These are phyloP conservation scores for Wickerhamomyces queroliae DNA, from an alignment of 805 yeast species.

Conservation along the genomic window DNA sequence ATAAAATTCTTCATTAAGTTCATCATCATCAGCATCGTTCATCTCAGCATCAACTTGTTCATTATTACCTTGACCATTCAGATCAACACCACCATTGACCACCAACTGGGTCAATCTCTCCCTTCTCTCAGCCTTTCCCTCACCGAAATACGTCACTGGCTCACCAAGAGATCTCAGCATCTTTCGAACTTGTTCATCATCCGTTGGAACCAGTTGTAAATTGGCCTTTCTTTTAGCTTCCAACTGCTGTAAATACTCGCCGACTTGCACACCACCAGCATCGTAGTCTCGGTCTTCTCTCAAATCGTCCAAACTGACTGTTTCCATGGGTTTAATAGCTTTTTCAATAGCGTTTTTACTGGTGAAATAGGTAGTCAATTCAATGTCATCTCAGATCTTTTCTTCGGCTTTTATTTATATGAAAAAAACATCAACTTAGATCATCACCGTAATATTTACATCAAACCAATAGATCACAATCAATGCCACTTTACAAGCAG, in stretches of 20 bases:
- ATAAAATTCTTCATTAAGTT: conserved; percentile 67
- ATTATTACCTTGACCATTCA: conserved; percentile 13
- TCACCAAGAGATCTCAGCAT: conserved; percentile 44
- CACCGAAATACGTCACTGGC: conserved; percentile 54
- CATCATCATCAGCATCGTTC: conserved; percentile 26
- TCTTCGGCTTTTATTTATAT: neutral
- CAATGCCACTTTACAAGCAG: conserved; percentile 23
- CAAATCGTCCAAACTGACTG: conserved; percentile 17
- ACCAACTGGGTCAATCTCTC: conserved; percentile 48
- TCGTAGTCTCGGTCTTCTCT: conserved; percentile 19
- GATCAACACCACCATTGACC: conserved; percentile 23
- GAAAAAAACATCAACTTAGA: neutral
- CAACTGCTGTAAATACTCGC: conserved; percentile 20
- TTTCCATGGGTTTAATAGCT: neutral
- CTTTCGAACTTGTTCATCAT: conserved; percentile 55
- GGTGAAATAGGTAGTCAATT: neutral
- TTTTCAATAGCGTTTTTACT: no score
- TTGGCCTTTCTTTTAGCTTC: conserved; percentile 23
- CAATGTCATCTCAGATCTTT: neutral
- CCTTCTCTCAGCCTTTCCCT: conserved; percentile 55
- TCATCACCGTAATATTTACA: neutral
- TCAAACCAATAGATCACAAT: neutral
- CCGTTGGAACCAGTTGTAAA: conserved; percentile 46
- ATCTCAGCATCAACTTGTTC: conserved; percentile 4
- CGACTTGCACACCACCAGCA: conserved; percentile 20